phyloP scores from a whole-genome alignment of 331 rosid genomes.

The Prunus yedoensis region DNA sequence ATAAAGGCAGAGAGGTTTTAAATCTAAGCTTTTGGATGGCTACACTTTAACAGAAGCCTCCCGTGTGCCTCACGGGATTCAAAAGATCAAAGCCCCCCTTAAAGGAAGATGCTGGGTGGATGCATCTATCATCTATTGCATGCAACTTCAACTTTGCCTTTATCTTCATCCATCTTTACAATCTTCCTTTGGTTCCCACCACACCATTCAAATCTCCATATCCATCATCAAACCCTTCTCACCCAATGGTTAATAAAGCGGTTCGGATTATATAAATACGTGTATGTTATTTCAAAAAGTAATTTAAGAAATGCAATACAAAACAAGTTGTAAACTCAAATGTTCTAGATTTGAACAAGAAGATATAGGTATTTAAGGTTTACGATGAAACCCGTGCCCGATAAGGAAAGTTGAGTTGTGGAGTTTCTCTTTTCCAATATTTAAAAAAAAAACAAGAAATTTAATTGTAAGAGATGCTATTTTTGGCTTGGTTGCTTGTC shows the following conservation, averaged over 20 bases:
- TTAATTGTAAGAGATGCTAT: not conserved
- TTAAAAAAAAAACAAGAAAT: not conserved
- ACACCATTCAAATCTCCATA: not conserved
- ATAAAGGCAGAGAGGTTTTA: conserved; percentile 53
- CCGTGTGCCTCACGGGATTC: conserved; percentile 67
- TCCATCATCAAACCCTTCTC: not conserved
- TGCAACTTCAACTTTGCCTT: conserved; percentile 25
- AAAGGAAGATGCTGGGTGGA: conserved; percentile 14
- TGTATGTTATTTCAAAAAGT: not conserved
- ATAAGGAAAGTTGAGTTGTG: too few relatives aligned
- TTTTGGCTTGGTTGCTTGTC: not conserved
- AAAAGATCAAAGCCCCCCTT: not conserved
- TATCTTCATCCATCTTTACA: conserved; percentile 17
- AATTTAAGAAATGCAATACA: not conserved
- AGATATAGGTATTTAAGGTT: too few relatives aligned
- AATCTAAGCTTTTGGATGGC: conserved; percentile 31
- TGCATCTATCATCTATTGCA: not conserved
- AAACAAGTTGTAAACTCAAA: not conserved
- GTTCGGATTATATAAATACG: too few relatives aligned
- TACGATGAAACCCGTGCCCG: too few relatives aligned
- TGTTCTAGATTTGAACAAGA: not conserved
- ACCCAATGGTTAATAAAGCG: too few relatives aligned
- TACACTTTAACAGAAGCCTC: conserved; percentile 33
- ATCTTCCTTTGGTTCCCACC: not conserved
- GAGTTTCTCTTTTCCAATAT: too few relatives aligned